Evolutionary conservation across 2,329 filamentous ascomycete genomes (phyloP).

Genomic region (Arthrobotrys sinensis): DNA sequence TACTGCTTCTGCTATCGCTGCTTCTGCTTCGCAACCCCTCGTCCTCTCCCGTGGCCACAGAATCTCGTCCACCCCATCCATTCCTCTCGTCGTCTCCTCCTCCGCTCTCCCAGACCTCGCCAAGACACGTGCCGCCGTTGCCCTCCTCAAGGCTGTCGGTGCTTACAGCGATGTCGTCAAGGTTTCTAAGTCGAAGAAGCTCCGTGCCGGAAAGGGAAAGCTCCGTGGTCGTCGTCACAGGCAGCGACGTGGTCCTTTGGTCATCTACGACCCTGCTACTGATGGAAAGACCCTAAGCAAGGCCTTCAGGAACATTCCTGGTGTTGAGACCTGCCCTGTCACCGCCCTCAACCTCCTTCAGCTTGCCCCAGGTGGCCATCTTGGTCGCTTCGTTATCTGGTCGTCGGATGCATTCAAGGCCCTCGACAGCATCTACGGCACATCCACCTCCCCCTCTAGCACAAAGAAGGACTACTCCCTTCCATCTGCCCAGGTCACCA

Average conservation of each 20-base stretch:
- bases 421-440: conserved; percentile 96
- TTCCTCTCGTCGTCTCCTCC: conserved; percentile 95
- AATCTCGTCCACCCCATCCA: conserved; percentile 91
- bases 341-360: conserved; percentile 98
- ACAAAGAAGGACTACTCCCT: conserved; percentile 99
- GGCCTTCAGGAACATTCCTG: conserved; percentile 98
- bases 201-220: conserved; percentile 99
- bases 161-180: conserved; percentile 92
- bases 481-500: conserved; percentile 89
- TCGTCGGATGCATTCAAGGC: conserved; percentile 96
- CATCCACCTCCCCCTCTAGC: conserved; percentile 87
- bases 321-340: conserved; percentile 96
- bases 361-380: conserved; percentile 97
- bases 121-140: conserved; percentile 90
- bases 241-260: conserved; percentile 96
- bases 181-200: conserved; percentile 96
- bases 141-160: conserved; percentile 90
- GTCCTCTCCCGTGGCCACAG: conserved; percentile 97
- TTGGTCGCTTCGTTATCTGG: conserved; percentile 99
- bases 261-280: conserved; percentile 95
- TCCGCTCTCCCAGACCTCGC: conserved; percentile 85
- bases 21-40: conserved; percentile 93
- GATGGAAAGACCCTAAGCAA: conserved; percentile 94
- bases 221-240: conserved; percentile 94
- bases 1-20: conserved; percentile 96